phyloP scores from a whole-genome alignment of 192 early-diverging fungal species.

The Pecoramyces ruminantium region DNA sequence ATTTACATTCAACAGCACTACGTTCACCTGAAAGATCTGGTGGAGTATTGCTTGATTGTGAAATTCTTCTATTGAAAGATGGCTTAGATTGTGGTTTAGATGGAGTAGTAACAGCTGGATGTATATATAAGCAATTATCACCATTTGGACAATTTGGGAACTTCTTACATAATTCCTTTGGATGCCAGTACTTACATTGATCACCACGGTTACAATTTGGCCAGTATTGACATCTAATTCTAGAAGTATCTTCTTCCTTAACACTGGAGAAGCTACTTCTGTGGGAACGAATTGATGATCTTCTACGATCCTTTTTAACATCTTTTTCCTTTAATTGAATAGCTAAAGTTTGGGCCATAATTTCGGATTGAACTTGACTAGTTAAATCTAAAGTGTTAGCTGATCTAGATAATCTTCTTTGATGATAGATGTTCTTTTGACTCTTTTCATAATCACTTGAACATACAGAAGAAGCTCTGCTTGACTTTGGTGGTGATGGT shows the following conservation, averaged over 20 bases:
- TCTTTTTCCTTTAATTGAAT: background rate
- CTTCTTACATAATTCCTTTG: constrained; percentile 1
- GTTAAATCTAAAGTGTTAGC: background rate
- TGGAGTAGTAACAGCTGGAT: background rate
- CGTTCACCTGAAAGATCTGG: background rate
- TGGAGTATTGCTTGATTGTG: background rate
- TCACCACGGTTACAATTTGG: constrained; percentile 1
- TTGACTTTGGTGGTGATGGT: background rate
- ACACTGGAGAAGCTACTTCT: background rate
- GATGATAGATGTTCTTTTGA: background rate
- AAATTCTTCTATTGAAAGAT: background rate
- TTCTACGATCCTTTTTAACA: background rate
- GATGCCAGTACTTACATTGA: constrained; percentile 3
- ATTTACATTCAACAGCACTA: constrained; percentile 8
- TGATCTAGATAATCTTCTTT: background rate
- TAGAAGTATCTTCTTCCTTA: background rate
- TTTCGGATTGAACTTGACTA: background rate
- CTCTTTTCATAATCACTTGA: background rate
- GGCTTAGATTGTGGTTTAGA: background rate
- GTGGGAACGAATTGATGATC: background rate
- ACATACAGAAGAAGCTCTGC: background rate
- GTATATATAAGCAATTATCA: constrained; percentile 1
- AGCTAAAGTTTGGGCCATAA: background rate
- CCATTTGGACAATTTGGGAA: constrained; percentile 2
- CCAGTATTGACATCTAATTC: constrained; percentile 1